Base-by-base conservation (phyloP, 768 basidiomycete species). In the Hygrocybe coccinea region DNA sequence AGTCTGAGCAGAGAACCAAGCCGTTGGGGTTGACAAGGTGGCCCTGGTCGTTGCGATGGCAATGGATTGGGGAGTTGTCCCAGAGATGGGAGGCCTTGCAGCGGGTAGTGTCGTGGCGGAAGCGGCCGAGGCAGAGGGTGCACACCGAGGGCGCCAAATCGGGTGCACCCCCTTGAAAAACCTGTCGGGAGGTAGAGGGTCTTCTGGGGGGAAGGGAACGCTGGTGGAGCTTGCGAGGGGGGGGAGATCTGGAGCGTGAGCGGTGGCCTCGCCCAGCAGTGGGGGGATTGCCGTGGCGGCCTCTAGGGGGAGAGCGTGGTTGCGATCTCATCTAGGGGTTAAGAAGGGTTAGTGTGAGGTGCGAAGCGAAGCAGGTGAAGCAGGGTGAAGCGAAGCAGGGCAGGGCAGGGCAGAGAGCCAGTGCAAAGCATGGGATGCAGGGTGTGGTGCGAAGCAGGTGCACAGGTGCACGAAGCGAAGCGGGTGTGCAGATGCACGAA, bases 121-220 rank as follows among this genome's bases (percentile, higher is more conserved):
- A n/a, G n/a, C n/a, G 38, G 1, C 74, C 68, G 11, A 76, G 65
- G 58, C 73, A 76, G 1, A 74, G 34, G 35, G 69, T 56, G 54
- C 72, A 76, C 36, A 60, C 66, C 2, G 63, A 60, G 4, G 52
- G 55, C 52, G 43, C 38, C 48, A 52, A 36, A 15, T 21, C 11
- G 17, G n/a, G 17, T 46, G 44, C 21, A 24, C 44, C 22, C 11
- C 11, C 14, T 2, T n/a, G 44, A 46, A 46, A 46, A 46, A 17
- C 44, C 44, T 46, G 44, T 5, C 6, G 38, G 19, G 19, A 19
- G 38, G 14, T 4, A 5, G 15, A 39, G 38, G 38, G 4, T 39
- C 19, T 39, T 39, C 19, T 39, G 11, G 19, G 38, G 38, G 38
- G 4, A 12, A 11, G 38, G n/a, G n/a, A n/a, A n/a, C n/a, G n/a